These are phyloP conservation scores for Backusella westeae DNA, from an alignment of 192 early-diverging fungal species.

Conservation along the genomic window DNA sequence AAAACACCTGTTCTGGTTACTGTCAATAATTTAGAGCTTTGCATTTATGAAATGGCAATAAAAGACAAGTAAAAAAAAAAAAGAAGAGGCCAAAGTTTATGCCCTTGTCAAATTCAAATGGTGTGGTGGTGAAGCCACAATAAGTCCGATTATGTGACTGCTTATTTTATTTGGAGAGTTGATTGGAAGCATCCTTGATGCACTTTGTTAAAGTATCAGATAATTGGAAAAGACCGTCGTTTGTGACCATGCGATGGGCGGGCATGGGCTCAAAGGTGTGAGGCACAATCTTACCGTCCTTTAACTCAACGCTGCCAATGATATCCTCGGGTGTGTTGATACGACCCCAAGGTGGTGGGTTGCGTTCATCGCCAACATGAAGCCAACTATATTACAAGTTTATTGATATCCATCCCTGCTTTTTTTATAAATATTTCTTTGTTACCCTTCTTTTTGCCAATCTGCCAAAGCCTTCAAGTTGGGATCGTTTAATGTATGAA, in stretches of 20 bases:
- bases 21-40: neutral
- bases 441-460: slow-evolving; percentile 41
- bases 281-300: slow-evolving; percentile 45
- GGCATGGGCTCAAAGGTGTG: slow-evolving; percentile 58
- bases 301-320: slow-evolving; percentile 55
- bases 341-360: slow-evolving; percentile 41
- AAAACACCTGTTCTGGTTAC: neutral
- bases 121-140: neutral
- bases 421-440: neutral
- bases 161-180: neutral
- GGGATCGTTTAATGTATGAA: slow-evolving; percentile 31
- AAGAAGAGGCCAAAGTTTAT: neutral
- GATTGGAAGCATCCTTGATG: slow-evolving; percentile 23
- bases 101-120: slow-evolving; percentile 9
- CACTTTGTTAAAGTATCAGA: slow-evolving; percentile 44
- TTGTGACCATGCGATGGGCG: slow-evolving; percentile 51
- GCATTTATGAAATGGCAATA: neutral
- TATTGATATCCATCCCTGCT: neutral
- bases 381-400: slow-evolving; percentile 24
- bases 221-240: slow-evolving; percentile 50
- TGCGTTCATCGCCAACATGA: slow-evolving; percentile 39
- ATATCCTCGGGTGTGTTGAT: slow-evolving; percentile 63
- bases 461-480: slow-evolving; percentile 36
- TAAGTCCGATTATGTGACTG: neutral
- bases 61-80: neutral